Conservation (phyloP, 352 stramenopile species). For the Phytophthora chlamydospora region DNA sequence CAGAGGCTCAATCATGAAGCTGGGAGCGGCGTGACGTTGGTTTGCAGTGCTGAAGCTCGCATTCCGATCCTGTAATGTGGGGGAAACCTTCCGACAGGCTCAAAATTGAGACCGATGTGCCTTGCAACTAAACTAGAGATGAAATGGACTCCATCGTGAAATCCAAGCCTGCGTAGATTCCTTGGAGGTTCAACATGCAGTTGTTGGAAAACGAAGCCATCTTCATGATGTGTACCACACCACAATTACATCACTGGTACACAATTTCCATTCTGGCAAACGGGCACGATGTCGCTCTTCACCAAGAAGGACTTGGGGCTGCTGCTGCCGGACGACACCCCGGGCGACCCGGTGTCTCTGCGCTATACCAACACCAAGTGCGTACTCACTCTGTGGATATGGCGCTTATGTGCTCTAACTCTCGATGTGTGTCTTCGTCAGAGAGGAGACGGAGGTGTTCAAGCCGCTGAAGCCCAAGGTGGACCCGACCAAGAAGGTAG, state of each 20-base stretch:
- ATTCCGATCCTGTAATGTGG: no score
- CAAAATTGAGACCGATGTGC: no score
- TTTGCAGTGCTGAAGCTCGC: no score
- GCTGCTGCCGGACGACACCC: conserved; percentile 80
- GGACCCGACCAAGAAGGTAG: conserved; percentile 81
- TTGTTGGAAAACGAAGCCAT: no score
- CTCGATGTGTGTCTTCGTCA: conserved; percentile 6
- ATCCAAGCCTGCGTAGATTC: no score
- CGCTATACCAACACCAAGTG: conserved; percentile 77
- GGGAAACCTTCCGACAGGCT: not conserved
- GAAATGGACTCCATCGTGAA: no score
- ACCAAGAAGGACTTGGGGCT: conserved; percentile 88
- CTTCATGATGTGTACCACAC: not conserved
- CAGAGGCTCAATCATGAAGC: no score
- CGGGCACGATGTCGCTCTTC: conserved; percentile 73
- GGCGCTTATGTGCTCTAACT: not conserved
- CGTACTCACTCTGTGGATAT: not conserved
- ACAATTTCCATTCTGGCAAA: no score
- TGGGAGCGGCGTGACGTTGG: no score
- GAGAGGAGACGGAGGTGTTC: conserved; percentile 76
- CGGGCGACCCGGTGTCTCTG: conserved; percentile 79
- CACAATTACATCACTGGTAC: no score
- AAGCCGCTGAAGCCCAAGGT: conserved; percentile 82
- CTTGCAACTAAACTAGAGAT: no score
- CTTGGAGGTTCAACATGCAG: no score